Conservation (phyloP, 768 basidiomycete genomes). For the Leccinum ochraceum region DNA sequence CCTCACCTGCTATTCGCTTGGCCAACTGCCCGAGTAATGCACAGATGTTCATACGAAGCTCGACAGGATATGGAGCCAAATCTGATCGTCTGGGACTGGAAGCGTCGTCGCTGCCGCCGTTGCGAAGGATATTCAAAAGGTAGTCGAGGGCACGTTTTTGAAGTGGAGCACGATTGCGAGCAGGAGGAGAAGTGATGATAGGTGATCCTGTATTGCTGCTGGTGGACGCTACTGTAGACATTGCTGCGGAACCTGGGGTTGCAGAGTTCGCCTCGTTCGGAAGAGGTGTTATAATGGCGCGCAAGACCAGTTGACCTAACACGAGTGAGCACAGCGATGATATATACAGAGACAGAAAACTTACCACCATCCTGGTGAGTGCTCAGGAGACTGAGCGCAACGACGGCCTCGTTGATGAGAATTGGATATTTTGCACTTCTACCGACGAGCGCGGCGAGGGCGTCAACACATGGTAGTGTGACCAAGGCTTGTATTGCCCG, state of each 20-base stretch:
- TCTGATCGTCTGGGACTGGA: conserved; percentile 43
- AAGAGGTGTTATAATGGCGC: conserved; percentile 55
- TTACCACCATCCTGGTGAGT: conserved; percentile 66
- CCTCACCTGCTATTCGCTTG: conserved; percentile 50
- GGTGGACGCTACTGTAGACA: conserved; percentile 41
- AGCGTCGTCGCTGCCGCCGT: conserved; percentile 31
- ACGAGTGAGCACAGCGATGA: conserved; percentile 8
- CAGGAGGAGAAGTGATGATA: conserved; percentile 42
- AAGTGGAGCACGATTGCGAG: conserved; percentile 39
- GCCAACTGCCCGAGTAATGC: conserved; percentile 67
- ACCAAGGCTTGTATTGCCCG: conserved; percentile 54
- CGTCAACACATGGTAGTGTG: conserved; percentile 54
- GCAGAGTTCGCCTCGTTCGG: conserved; percentile 40
- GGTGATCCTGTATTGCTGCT: conserved; percentile 51
- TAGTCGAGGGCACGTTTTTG: conserved; percentile 67
- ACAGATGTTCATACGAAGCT: conserved; percentile 77
- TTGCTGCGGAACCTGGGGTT: conserved; percentile 34
- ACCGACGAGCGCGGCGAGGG: conserved; percentile 70
- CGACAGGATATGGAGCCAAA: conserved; percentile 57
- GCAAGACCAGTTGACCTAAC: conserved; percentile 62
- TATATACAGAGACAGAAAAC: conserved; percentile 20
- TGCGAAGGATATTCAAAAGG: conserved; percentile 62
- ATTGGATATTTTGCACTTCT: conserved; percentile 80
- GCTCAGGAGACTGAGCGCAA: conserved; percentile 78
- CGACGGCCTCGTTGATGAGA: conserved; percentile 85